Base-by-base conservation (phyloP, 176 grass and related monocot genomes). In the Carex myosuroides region DNA sequence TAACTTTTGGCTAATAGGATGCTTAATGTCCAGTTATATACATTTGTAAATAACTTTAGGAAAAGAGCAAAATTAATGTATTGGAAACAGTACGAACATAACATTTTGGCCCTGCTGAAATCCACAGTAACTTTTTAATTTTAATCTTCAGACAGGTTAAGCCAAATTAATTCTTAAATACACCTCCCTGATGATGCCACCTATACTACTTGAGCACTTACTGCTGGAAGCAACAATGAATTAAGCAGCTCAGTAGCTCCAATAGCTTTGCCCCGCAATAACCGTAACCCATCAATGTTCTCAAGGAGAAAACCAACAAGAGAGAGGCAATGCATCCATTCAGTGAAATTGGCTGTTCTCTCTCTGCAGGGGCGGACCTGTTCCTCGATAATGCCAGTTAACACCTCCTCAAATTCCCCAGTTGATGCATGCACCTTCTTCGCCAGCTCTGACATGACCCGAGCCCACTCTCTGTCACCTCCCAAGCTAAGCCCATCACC, bases 321-420 rank as follows among this genome's bases (percentile, higher is more conserved):
- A 1, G 89, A 85, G 6, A 98, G 89, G 60, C 96, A 95, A 86
- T 95, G 96, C 86, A 98, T 95, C 93, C 96, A 99, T 58, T 94
- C 89, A 46, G 90, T 89, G 66, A 92, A 92, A 52, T 91, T 81
- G 77, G 92, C 96, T 60, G 91, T 89, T 90, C 96, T 95, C 77
- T 99, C 96, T 86, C 96, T 90, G 81, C 91, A 94, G 74, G 92
- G 91, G 63, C 70, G 85, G 61, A 84, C 88, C 60, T 86, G 90
- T 29, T 91, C 91, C 85, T 93, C 90, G 50, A 94, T 78, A 30
- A 93, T 80, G 57, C 42, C n/a, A 44, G 89, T 79, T 83, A 95
- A 56, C 44, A 93, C 87, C 72, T 81, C 90, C 87, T 99, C 93
- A 88, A 93, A 94, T 85, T 99, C 96, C 75, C 93, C 96, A 10